Evolutionary conservation across 371 early-diverging fungal genomes (phyloP), one percentile per base, ranked within the genome.

Genomic region (Mucor saturninus): DNA sequence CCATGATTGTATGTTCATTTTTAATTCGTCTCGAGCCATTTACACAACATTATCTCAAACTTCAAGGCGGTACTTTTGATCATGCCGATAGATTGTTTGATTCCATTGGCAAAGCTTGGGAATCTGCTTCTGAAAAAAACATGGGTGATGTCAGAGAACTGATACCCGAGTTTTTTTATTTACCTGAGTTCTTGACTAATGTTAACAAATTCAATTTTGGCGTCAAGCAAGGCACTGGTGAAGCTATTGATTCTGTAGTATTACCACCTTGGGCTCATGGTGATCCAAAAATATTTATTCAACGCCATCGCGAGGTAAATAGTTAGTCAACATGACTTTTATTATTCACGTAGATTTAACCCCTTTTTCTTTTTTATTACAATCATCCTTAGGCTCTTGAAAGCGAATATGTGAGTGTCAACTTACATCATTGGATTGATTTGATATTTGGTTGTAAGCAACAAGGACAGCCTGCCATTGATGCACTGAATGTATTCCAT

Each of bases 371-470:
- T 35, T 35, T 1, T 35, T 35, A 35, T 35, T 35, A 35, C 21
- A 21, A 21, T 21, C 21, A 21, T 21, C 21, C 21, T 35, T 35
- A 35, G 68, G 98, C 96, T 8, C 75, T 97, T 0, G 97, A 97
- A 76, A 89, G 93, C 38, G 95, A 95, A 6, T 92, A 93, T 73
- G 96, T 97, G 14, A 90, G 94, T 46, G 76, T 76, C 2, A 83
- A 93, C 57, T 67, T 96, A 45, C 92, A 95, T 75, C 85, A 91
- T 59, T 96, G 96, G 96, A 88, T 96, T 48, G 95, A 96, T 68
- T 75, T 95, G 31, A 87, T 95, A 29, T 96, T 95, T 83, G 96
- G 96, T 3, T 91, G 79, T 75, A 93, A 94, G 68, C 95, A 95
- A 64, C 89, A 87, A 62, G 96, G 96, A 0, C 83, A 83, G 30